These are phyloP conservation scores for Fennellomyces sp. DNA, from an alignment of 371 early-diverging fungal genomes.

Conservation along the genomic window DNA sequence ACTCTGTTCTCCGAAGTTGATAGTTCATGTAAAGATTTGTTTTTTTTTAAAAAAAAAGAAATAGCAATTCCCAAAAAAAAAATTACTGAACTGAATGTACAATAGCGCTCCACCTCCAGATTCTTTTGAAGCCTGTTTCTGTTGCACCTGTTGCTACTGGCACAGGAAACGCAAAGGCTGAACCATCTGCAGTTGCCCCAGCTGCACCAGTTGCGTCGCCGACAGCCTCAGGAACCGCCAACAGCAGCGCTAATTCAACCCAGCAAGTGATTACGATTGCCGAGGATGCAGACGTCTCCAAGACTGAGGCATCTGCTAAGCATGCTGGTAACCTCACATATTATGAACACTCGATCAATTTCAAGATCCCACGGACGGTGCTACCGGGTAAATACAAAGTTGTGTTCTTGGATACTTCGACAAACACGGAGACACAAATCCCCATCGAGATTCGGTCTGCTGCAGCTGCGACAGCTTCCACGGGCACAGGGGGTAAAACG, in stretches of 20 bases:
- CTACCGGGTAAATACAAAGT: conserved; percentile 46
- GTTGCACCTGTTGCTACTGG: neutral
- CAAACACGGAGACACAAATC: conserved; percentile 30
- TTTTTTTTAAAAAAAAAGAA: neutral
- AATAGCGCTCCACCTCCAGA: conserved; percentile 36
- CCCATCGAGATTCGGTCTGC: conserved; percentile 47
- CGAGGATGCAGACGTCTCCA: conserved; percentile 34
- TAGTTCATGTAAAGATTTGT: conserved; percentile 38
- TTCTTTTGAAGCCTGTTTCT: conserved; percentile 21
- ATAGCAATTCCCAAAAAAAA: neutral
- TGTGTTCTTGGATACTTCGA: conserved; percentile 35
- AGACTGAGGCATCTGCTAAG: conserved; percentile 29
- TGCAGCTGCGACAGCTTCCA: conserved; percentile 17
- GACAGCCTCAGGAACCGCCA: neutral
- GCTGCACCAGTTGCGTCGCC: neutral
- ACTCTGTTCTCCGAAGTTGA: conserved; percentile 44
- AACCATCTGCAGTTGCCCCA: neutral
- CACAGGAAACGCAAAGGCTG: neutral
- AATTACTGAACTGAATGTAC: neutral
- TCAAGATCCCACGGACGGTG: conserved; percentile 39
- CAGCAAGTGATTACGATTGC: conserved; percentile 21
- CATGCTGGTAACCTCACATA: conserved; percentile 32
- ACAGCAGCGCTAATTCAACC: neutral
- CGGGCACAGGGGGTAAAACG: conserved; percentile 5
- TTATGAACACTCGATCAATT: conserved; percentile 49